These are phyloP conservation scores for Myriangium duriaei DNA, from an alignment of 2,329 filamentous ascomycete species.

Conservation along the genomic window DNA sequence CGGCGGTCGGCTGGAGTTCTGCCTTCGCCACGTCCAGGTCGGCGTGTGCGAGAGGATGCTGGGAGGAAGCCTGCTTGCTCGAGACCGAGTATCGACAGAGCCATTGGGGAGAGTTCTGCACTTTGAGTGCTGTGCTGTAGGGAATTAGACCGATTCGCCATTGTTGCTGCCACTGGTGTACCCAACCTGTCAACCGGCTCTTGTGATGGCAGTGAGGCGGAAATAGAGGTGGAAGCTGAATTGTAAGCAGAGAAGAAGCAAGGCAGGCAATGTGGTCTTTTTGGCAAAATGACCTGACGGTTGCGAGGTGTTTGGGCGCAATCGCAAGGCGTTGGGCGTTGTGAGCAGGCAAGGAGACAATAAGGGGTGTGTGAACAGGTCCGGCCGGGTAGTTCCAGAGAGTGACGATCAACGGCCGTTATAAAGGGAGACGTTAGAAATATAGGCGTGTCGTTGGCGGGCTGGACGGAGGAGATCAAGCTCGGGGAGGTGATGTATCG, in stretches of 20 bases:
- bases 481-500: not conserved
- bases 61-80: conserved; percentile 6
- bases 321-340: not conserved
- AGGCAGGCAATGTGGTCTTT: not conserved
- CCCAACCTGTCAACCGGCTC: not conserved
- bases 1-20: conserved; percentile 1
- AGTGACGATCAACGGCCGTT: not conserved
- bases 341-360: not conserved
- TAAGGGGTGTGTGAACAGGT: not conserved
- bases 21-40: conserved; percentile 4
- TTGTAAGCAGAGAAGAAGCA: not conserved
- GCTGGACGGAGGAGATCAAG: not conserved
- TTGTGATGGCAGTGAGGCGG: not conserved
- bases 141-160: not conserved
- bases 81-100: conserved; percentile 11
- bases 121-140: conserved; percentile 5
- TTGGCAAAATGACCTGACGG: not conserved
- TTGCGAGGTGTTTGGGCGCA: not conserved
- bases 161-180: not conserved
- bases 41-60: not conserved
- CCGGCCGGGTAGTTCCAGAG: not conserved
- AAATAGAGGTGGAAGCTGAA: not conserved
- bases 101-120: conserved; percentile 11
- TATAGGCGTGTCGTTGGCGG: not conserved
- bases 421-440: not conserved